A percentile compares a stretch with the other conserved stretches of the same genome.
Evolutionary conservation across 345 rosid genomes (phyloP).

Genomic region (Barbarea vulgaris): DNA sequence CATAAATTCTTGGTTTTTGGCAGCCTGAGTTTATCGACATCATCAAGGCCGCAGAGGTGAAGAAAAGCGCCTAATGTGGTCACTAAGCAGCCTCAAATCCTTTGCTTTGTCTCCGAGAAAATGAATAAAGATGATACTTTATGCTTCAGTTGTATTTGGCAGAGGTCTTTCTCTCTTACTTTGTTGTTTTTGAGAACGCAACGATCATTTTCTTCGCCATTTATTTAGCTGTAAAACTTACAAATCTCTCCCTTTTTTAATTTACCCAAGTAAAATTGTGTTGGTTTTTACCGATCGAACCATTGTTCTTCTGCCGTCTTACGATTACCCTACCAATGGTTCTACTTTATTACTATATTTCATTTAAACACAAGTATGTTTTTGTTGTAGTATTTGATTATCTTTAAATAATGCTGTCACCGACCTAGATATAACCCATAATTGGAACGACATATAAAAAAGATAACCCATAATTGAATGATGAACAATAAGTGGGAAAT

Average conservation of each 20-base stretch:
- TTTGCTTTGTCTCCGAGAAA: background rate
- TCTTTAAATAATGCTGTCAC: background rate
- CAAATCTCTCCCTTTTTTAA: background rate
- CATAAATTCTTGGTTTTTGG: background rate
- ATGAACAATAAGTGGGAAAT: background rate
- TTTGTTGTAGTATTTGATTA: background rate
- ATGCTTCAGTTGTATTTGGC: conserved; percentile 27
- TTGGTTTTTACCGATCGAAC: background rate
- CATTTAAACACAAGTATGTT: background rate
- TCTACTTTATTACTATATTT: background rate
- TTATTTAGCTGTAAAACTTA: background rate
- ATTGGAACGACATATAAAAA: too few species aligned
- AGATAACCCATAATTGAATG: too few species aligned
- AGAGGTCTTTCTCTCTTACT: background rate
- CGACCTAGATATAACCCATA: too few species aligned
- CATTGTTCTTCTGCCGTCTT: background rate
- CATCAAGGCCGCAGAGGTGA: conserved; percentile 45
- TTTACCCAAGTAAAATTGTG: background rate
- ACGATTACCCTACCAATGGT: background rate
- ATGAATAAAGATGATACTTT: conserved; percentile 38
- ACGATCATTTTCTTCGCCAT: conserved; percentile 5
- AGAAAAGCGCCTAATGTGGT: conserved; percentile 37
- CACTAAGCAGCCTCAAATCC: background rate
- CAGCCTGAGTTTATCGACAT: conserved; percentile 46
- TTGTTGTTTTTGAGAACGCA: conserved; percentile 16